Conservation (phyloP, 148 eudicot genomes). For the Cornus florida region DNA sequence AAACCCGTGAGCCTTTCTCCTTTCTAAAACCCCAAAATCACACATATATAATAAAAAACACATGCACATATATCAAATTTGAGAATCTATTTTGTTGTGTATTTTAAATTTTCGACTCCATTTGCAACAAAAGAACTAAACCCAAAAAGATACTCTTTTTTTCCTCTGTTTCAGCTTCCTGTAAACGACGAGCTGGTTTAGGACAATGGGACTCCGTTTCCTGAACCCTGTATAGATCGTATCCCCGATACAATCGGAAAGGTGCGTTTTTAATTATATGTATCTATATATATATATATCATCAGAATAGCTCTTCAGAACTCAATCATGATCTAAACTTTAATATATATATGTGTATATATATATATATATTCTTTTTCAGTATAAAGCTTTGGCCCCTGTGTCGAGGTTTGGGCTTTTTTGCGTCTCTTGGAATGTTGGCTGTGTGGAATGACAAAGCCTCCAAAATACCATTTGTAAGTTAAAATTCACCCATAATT, state of each 20-base stretch:
- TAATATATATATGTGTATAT: too few relatives aligned
- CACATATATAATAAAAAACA: too few relatives aligned
- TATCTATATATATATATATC: too few relatives aligned
- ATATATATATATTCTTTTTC: not conserved
- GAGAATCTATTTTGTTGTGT: not conserved
- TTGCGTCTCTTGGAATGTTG: conserved; percentile 62
- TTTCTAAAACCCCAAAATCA: not conserved
- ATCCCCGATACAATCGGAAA: conserved; percentile 82
- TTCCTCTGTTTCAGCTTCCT: conserved; percentile 35
- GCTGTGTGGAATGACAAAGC: conserved; percentile 92
- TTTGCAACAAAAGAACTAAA: not conserved
- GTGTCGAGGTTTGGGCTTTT: conserved; percentile 84
- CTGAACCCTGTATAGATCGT: conserved; percentile 93
- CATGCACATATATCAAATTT: too few relatives aligned
- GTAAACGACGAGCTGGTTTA: conserved; percentile 79
- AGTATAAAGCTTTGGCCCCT: conserved; percentile 93
- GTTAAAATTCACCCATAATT: conserved; percentile 20
- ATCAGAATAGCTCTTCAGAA: too few relatives aligned
- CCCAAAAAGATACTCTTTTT: not conserved
- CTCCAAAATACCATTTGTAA: conserved; percentile 74
- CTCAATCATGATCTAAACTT: too few relatives aligned
- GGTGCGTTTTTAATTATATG: conserved; percentile 25
- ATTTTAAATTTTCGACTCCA: not conserved
- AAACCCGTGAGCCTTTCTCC: conserved; percentile 51
- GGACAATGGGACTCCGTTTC: conserved; percentile 89